phyloP scores from a whole-genome alignment of 495 filamentous ascomycete genomes.

The Annulohypoxylon stygium region DNA sequence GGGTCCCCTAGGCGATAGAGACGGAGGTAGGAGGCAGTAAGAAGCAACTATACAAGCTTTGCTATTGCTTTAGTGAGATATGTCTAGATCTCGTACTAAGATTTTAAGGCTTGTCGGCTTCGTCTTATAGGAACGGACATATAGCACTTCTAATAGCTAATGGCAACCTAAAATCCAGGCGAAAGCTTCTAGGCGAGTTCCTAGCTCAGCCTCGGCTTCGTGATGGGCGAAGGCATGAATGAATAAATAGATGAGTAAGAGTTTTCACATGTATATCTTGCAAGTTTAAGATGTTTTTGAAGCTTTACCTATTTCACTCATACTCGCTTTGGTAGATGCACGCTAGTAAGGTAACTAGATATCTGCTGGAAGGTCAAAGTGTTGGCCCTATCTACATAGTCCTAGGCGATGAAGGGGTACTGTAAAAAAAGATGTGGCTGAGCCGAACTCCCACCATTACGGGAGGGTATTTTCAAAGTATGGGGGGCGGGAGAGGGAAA shows the following conservation, averaged over 20 bases:
- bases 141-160: background rate
- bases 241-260: background rate
- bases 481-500: constrained; percentile 33
- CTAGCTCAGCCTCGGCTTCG: constrained; percentile 4
- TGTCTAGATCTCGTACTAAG: background rate
- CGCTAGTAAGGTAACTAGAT: constrained; percentile 20
- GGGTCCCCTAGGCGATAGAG: constrained; percentile 13
- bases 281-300: background rate
- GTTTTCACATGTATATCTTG: background rate
- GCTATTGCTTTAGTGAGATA: constrained; percentile 9
- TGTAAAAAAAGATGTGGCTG: constrained; percentile 48
- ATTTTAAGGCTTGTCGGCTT: background rate
- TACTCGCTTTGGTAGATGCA: constrained; percentile 20
- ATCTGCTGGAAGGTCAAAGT: constrained; percentile 34
- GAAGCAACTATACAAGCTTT: constrained; percentile 6
- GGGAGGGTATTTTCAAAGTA: constrained; percentile 39
- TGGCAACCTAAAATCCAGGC: background rate
- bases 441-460: constrained; percentile 36
- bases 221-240: background rate
- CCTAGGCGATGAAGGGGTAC: constrained; percentile 37
- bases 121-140: background rate
- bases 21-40: constrained; percentile 12
- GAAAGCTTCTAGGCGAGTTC: background rate
- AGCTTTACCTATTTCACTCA: background rate
- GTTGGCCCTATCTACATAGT: constrained; percentile 26